Evolutionary conservation across 23 red algal genomes (phyloP).

Genomic region (Gracilaria gracilis): DNA sequence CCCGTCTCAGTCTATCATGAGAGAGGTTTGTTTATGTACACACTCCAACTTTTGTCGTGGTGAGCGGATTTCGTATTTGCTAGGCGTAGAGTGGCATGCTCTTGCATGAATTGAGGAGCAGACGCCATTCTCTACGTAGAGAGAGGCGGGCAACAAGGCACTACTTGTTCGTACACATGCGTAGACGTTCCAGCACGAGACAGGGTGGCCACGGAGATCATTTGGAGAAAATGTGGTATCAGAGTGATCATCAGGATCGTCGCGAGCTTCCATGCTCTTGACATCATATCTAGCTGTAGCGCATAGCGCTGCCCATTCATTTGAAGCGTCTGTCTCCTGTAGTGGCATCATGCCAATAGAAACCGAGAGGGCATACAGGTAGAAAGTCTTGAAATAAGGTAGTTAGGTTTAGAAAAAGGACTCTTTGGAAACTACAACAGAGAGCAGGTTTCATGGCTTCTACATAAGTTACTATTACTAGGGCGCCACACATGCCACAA

Average conservation of each 20-base stretch:
- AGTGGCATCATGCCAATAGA: no score
- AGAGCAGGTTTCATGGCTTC: background rate
- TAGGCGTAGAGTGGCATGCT: no score
- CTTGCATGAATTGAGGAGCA: no score
- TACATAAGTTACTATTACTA: background rate
- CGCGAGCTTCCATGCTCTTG: background rate
- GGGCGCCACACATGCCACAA: no score
- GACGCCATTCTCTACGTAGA: no score
- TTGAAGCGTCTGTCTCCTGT: background rate
- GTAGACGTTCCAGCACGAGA: background rate
- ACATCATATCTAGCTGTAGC: background rate
- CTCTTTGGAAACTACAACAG: background rate
- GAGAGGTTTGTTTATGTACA: no score
- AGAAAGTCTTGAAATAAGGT: background rate
- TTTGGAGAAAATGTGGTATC: background rate
- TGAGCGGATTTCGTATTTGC: no score
- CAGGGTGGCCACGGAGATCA: background rate
- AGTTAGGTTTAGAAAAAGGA: conserved; percentile 8
- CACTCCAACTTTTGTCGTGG: no score
- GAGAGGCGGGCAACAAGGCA: background rate
- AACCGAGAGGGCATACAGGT: no score
- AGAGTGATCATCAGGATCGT: background rate
- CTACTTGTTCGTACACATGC: no score
- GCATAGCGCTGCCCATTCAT: background rate
- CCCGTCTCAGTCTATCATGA: no score